Base-by-base conservation (phyloP, 2,329 filamentous ascomycete genomes). In the Tolypocladium endophyticum region DNA sequence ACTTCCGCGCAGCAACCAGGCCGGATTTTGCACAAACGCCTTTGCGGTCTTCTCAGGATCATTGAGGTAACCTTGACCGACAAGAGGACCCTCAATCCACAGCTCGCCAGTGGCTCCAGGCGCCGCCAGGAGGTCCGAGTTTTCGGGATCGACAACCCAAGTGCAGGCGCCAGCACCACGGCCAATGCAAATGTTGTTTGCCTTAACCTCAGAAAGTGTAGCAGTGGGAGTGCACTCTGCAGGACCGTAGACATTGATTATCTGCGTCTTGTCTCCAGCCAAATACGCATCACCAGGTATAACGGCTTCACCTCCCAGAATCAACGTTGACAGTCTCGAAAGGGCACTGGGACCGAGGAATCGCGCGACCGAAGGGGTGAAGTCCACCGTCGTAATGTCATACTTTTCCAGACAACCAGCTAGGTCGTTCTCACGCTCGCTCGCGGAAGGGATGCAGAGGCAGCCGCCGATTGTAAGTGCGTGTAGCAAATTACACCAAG, bases 201-300 rank as follows among this genome's bases (percentile, higher is more conserved):
- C 38, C 20, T 39, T 47, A 12, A 57, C 30, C 35, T 54, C 43
- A 2, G 54, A 33, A 16, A 56, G 55, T 5, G 61, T 62, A 43
- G 36, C 41, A 12, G 53, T 53, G 9, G 59, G 56, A 9, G 62
- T 62, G 47, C 61, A 62, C 55, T 68, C 66, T 33, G 64, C 63
- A 12, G 66, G 66, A 18, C 66, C 66, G 30, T 68, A 68, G 16
- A 59, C 61, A 38, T 68, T 64, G 4, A 66, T 57, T 28, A 67
- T 60, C n/a, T 55, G 55, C n/a, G 58, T 57, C 50, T 60, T 56
- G 28, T 62, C 58, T 2, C 59, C 61, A 5, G 58, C 60, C 55
- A 62, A 50, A 33, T 41, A 28, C 11, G 60, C 58, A 52, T 62
- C 53, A 28, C 56, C 36, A 25, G 57, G 45, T 53, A 61, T 4